Evolutionary conservation across 805 yeast species (phyloP), one percentile per base, ranked within the genome.

Genomic region (Nakazawaea wickerhamii): DNA sequence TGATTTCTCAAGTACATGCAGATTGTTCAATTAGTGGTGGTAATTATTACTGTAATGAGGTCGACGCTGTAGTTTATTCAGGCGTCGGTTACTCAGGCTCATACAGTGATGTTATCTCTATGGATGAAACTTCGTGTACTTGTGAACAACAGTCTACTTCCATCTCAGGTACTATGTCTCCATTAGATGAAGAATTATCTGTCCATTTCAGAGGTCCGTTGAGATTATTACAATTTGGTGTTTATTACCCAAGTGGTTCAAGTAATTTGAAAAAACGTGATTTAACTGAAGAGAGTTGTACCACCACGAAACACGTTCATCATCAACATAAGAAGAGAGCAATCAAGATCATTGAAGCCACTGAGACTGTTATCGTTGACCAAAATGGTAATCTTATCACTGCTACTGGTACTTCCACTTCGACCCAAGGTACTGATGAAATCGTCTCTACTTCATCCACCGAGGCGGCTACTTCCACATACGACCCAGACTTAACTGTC

Each of bases 191-290:
- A 70, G 95, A 88, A 64, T 67, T 88, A 48, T 81, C 95, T 27
- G 80, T 88, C 46, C 95, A 88, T 64, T 84, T 87, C 72, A 82
- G 96, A 71, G 96, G 96, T 55, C 96, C 96, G 28, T 58, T 88
- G 53, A 73, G 77, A 59, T 77, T 88, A 59, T 67, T 71, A 57
- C 87, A 87, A 67, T 88, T 93, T 59, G 97, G 90, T 63, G 96
- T 87, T 43, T 93, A 90, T 73, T 80, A 81, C 57, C 90, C 87
- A 50, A 58, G 75, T 20, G 51, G 71, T n/a, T 54, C 69, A 33
- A 55, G 70, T 31, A 48, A 65, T 22, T 47, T 63, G 40, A 60
- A 67, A 51, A 61, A 15, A 35, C 21, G 21, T 25, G 71, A 61
- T 30, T 60, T 47, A 14, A 65, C 57, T 8, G 67, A 60, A 20